Base-by-base conservation (phyloP, 331 rosid genomes). In the Rosa hybrid region DNA sequence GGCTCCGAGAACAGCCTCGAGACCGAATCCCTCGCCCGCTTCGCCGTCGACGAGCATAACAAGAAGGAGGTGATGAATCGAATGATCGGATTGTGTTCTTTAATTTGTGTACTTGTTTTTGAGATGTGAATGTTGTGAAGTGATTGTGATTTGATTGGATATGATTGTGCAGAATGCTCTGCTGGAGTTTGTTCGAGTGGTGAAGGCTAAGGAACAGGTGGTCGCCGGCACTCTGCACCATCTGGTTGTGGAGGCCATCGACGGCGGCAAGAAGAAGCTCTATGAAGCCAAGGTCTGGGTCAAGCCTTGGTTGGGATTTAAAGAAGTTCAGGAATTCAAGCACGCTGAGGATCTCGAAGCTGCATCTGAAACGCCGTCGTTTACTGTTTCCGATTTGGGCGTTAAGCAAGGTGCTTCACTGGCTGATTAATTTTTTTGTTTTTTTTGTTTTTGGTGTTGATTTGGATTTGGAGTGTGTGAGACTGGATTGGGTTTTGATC, bases 261-360 rank as follows among this genome's bases (percentile, higher is more conserved):
- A 96, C 21, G 97, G 83, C 3, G 99, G 96, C 8, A 81, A 87
- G 90, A 93, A 86, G 86, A 90, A 90, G 94, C 83, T 91, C 45
- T 93, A 90, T 62, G 90, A 90, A 75, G 98, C 97, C 68, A 89
- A 90, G 87, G 80, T 96, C 9, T 96, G 98, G 99, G 98, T 90
- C 62, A 96, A 93, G 86, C 92, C 97, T n/a, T 96, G 99, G 99
- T 3, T 93, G 89, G 86, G 86, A 81, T 93, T 90, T 78, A 96
- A 91, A 71, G 94, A 96, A 77, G 82, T 89, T 21, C 90, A 87
- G 69, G 98, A 93, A 82, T 96, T 96, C 82, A 91, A 90, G 89
- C 90, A 73, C 79, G 89, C 88, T 46, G 94, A 86, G 46, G 92
- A 82, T 45, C 86, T 81, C 16, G 78, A 45, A 18, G 3, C 71